Evolutionary conservation across 306 rosid genomes (phyloP).

Genomic region (Corylus heterophylla): DNA sequence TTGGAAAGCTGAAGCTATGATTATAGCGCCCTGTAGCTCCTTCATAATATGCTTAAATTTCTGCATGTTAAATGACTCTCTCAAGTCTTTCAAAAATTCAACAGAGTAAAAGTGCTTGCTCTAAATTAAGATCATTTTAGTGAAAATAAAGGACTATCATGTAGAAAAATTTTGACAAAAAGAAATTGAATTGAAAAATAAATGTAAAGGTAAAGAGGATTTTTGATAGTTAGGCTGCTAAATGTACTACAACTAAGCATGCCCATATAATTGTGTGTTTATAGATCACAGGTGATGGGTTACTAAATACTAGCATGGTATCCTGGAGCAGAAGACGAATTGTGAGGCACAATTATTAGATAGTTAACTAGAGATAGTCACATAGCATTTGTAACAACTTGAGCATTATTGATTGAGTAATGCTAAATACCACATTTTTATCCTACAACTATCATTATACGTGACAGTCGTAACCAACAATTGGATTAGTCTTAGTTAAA

Average conservation of each 20-base stretch:
- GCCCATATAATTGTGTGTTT: not conserved
- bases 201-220: not conserved
- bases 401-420: not conserved
- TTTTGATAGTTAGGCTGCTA: not conserved
- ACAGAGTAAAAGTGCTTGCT: not conserved
- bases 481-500: too few relatives aligned
- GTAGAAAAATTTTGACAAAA: not conserved
- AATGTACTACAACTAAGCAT: not conserved
- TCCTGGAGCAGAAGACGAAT: not conserved
- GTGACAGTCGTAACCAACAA: too few relatives aligned
- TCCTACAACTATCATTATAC: too few relatives aligned
- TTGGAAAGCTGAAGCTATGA: conserved; percentile 89
- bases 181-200: not conserved
- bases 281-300: not conserved
- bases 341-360: not conserved
- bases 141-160: not conserved
- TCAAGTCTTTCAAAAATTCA: not conserved
- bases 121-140: not conserved
- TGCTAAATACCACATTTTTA: too few relatives aligned
- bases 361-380: not conserved
- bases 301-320: not conserved
- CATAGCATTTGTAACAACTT: not conserved
- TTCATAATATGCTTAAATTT: conserved; percentile 94
- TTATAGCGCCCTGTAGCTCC: conserved; percentile 97
- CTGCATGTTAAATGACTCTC: conserved; percentile 41